Evolutionary conservation across 176 grass and related monocot species (phyloP).

Genomic region (Panicum miliaceum): DNA sequence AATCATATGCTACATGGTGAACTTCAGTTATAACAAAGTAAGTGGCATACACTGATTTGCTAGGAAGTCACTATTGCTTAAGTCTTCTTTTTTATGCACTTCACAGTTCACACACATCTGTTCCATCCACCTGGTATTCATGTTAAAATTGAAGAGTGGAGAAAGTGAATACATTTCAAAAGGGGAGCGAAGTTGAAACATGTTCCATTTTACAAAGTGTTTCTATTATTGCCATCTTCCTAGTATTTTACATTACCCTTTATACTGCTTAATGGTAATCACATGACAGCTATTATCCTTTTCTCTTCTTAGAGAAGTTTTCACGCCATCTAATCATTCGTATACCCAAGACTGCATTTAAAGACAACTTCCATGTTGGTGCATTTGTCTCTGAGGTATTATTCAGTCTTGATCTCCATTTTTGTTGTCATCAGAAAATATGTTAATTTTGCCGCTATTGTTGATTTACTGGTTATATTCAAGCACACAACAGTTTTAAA

Average conservation of each 20-base stretch:
- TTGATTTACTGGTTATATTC: slow-evolving; percentile 15
- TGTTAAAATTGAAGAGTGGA: not conserved
- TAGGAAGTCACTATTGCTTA: not conserved
- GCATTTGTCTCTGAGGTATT: slow-evolving; percentile 85
- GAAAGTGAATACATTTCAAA: not conserved
- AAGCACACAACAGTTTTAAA: not conserved
- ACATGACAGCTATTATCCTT: slow-evolving; percentile 37
- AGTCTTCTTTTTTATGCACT: slow-evolving; percentile 25
- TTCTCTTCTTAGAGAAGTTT: slow-evolving; percentile 79
- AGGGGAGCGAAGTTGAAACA: not conserved
- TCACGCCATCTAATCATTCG: slow-evolving; percentile 89
- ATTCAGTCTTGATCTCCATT: slow-evolving; percentile 34
- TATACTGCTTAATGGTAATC: slow-evolving; percentile 27
- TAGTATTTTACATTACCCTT: slow-evolving; percentile 14
- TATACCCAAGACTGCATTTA: slow-evolving; percentile 88
- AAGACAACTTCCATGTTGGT: slow-evolving; percentile 97
- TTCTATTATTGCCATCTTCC: not conserved
- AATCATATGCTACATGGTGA: too few relatives aligned
- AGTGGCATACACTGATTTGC: not conserved
- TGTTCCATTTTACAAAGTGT: slow-evolving; percentile 12
- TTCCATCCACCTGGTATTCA: slow-evolving; percentile 11
- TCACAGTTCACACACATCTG: not conserved
- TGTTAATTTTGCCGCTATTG: not conserved
- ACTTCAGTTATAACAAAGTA: too few relatives aligned
- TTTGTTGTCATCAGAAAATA: slow-evolving; percentile 26